phyloP scores from a whole-genome alignment of 495 filamentous ascomycete species.

The Ascodesmis nigricans region DNA sequence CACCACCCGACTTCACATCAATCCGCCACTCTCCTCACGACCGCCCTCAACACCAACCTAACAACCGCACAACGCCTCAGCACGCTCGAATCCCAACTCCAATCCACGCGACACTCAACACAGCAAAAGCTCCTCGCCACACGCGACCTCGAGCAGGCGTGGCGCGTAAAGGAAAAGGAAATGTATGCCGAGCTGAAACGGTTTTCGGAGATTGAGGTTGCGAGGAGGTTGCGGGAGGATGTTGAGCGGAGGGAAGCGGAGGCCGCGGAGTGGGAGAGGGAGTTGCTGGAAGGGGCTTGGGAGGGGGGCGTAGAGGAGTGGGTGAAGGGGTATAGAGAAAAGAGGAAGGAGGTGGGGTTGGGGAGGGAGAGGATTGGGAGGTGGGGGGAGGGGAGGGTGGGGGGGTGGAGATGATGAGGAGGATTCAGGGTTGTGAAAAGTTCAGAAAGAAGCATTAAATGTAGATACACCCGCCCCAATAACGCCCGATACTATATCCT shows the following conservation, averaged over 20 bases:
- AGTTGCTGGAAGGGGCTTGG: conserved; percentile 6
- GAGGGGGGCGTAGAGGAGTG: conserved; percentile 5
- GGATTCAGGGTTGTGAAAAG: too few species aligned
- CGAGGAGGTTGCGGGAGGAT: too few species aligned
- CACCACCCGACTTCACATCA: conserved; percentile 38
- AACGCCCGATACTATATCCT: too few species aligned
- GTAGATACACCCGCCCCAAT: too few species aligned
- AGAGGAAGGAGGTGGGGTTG: conserved; percentile 49
- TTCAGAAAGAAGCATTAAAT: too few species aligned
- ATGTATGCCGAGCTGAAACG: conserved; percentile 70
- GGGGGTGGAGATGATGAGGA: conserved; percentile 5
- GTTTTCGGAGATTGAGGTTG: too few species aligned
- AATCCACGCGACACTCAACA: conserved; percentile 37
- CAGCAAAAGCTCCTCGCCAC: conserved; percentile 65
- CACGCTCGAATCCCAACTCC: conserved; percentile 37
- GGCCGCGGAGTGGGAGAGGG: conserved; percentile 1
- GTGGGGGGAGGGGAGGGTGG: conserved; percentile 32
- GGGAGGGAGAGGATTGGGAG: conserved; percentile 62
- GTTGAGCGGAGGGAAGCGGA: not conserved
- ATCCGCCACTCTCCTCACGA: conserved; percentile 32
- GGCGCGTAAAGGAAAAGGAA: conserved; percentile 66
- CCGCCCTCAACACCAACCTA: conserved; percentile 45
- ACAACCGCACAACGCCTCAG: conserved; percentile 38
- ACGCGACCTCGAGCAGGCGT: conserved; percentile 71
- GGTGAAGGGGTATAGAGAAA: conserved; percentile 43